Conservation (phyloP, 805 yeast genomes). For the Saccharomycopsis guyanensis region DNA sequence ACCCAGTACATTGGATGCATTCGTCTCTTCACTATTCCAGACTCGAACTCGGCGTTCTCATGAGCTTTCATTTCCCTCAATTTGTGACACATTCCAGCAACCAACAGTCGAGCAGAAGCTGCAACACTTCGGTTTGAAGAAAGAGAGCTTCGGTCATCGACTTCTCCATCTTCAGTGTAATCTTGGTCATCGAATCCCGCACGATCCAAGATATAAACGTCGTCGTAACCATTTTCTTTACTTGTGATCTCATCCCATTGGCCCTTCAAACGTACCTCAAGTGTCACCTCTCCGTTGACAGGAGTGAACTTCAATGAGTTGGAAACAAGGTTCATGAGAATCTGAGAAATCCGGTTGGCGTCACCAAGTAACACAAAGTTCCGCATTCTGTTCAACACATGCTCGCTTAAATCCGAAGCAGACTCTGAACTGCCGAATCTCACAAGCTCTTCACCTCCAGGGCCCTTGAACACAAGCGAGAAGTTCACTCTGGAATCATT, state of each 20-base stretch:
- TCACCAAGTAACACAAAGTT: conserved; percentile 76
- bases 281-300: conserved; percentile 71
- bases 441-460: neutral
- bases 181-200: conserved; percentile 29
- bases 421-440: neutral
- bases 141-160: neutral
- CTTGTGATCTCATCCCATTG: conserved; percentile 57
- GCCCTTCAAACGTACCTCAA: conserved; percentile 55
- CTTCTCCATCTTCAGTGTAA: conserved; percentile 21
- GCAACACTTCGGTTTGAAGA: conserved; percentile 1
- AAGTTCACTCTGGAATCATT: conserved; percentile 68
- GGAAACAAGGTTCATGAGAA: conserved; percentile 86
- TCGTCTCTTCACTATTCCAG: conserved; percentile 15
- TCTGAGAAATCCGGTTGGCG: conserved; percentile 82
- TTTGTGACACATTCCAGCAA: neutral
- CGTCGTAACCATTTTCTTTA: conserved; percentile 31
- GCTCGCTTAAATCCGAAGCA: neutral
- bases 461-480: conserved; percentile 41
- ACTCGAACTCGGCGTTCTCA: conserved; percentile 16
- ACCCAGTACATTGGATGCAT: conserved; percentile 44
- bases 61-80: neutral
- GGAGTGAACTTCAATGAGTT: conserved; percentile 92
- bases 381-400: conserved; percentile 35
- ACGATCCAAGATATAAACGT: conserved; percentile 37
- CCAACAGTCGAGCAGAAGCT: conserved; percentile 8